Conservation (phyloP, 2,329 filamentous ascomycete genomes). For the Botrytis aclada region DNA sequence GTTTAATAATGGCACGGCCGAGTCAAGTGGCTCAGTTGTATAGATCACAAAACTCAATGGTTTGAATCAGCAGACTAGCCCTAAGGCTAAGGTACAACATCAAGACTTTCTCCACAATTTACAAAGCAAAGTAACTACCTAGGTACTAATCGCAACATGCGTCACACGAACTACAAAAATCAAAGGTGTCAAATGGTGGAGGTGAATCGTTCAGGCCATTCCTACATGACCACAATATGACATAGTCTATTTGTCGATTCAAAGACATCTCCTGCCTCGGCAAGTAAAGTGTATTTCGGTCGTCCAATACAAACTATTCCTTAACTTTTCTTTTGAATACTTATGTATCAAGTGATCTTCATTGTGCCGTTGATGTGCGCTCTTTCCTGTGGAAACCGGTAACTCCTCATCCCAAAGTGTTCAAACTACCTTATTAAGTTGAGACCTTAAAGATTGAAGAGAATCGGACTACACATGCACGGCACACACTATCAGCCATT, state of each 20-base stretch:
- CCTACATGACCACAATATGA: not conserved
- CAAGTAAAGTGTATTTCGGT: not conserved
- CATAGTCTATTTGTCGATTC: not conserved
- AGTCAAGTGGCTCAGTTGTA: conserved; percentile 9
- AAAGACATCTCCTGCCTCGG: not conserved
- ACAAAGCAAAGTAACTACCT: not conserved
- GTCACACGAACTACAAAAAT: not conserved
- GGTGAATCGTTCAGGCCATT: not conserved
- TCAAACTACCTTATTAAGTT: not conserved
- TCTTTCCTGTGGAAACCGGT: not conserved
- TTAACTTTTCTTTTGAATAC: not conserved
- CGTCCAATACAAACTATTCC: not conserved
- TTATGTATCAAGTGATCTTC: not conserved
- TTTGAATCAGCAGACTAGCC: conserved; percentile 2
- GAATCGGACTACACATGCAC: not conserved
- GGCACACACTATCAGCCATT: not conserved
- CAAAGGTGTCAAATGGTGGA: not conserved
- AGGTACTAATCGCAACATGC: not conserved
- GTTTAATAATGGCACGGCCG: not conserved
- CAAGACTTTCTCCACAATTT: not conserved
- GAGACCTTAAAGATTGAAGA: not conserved
- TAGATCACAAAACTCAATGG: not conserved
- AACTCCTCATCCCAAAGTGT: not conserved
- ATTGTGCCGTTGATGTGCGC: not conserved
- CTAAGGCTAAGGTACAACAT: not conserved